Percentiles rank a stretch among this genome's conserved stretches.
Evolutionary conservation across 2,329 filamentous ascomycete species (phyloP).

Genomic region (Orbilia oligospora): DNA sequence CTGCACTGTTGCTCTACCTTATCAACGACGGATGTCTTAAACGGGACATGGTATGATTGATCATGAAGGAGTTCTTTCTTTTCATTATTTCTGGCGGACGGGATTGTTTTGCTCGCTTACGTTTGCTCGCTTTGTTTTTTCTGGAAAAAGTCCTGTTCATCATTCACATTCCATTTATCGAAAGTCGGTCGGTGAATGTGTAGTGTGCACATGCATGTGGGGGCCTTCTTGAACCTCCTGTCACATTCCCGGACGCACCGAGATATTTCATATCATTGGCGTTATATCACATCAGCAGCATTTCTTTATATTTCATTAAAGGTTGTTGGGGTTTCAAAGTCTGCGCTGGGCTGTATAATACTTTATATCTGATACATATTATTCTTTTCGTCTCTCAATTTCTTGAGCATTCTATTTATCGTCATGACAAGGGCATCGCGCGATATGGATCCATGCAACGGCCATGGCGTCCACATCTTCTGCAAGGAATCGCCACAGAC

Average conservation of each 20-base stretch:
- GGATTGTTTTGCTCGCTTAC: slow-evolving; percentile 7
- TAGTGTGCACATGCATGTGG: slow-evolving; percentile 14
- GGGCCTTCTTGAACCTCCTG: not conserved
- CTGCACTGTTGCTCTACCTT: not conserved
- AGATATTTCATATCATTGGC: slow-evolving; percentile 16
- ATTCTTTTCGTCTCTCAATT: slow-evolving; percentile 1
- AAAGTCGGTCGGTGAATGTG: slow-evolving; percentile 9
- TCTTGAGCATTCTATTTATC: not conserved
- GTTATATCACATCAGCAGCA: slow-evolving; percentile 3
- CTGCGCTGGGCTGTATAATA: slow-evolving; percentile 38
- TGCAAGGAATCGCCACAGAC: slow-evolving; percentile 50
- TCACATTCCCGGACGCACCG: slow-evolving; percentile 10
- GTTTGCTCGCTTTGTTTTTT: slow-evolving; percentile 6
- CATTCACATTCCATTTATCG: slow-evolving; percentile 25
- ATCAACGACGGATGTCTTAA: not conserved
- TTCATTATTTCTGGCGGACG: slow-evolving; percentile 3
- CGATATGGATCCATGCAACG: not conserved
- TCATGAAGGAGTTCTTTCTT: slow-evolving; percentile 15
- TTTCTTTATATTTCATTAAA: slow-evolving; percentile 5
- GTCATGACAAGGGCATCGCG: slow-evolving; percentile 1
- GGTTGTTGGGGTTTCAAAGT: slow-evolving; percentile 28
- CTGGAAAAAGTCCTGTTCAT: slow-evolving; percentile 15
- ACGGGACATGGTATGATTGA: not conserved
- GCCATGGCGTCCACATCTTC: not conserved
- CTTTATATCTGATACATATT: slow-evolving; percentile 21